These are phyloP conservation scores for Metroxylon sagu DNA, from an alignment of 176 grass and related monocot species.

Conservation along the genomic window DNA sequence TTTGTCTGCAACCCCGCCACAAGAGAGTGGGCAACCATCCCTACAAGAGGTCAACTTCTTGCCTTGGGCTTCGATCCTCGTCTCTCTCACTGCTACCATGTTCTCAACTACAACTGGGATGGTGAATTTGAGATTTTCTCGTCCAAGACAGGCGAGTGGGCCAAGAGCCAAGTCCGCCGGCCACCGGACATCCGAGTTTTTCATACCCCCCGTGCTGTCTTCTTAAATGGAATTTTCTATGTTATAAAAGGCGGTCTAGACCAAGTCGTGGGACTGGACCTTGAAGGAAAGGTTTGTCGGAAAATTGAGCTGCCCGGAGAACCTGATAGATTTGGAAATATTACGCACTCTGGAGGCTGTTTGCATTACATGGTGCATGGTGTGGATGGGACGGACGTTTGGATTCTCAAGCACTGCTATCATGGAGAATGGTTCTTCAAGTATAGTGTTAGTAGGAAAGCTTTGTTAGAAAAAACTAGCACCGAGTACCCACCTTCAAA, in stretches of 20 bases:
- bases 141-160: not conserved
- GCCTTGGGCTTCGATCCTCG: slow-evolving; percentile 1
- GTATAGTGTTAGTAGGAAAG: not conserved
- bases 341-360: slow-evolving; percentile 7
- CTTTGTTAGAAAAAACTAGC: not conserved
- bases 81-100: not conserved
- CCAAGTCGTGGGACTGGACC: not conserved
- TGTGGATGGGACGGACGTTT: slow-evolving; percentile 1
- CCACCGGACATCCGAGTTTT: too few relatives aligned
- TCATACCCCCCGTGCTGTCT: not conserved
- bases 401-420: slow-evolving; percentile 4
- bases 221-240: slow-evolving; percentile 9
- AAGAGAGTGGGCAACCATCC: not conserved
- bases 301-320: not conserved
- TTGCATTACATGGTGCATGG: slow-evolving; percentile 11
- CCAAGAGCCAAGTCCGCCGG: not conserved
- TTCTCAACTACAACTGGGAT: not conserved
- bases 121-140: slow-evolving; percentile 12
- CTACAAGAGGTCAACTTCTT: too few relatives aligned
- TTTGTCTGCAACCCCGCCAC: slow-evolving; percentile 19
- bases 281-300: not conserved
- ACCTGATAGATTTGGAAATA: not conserved
- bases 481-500: slow-evolving; percentile 2
- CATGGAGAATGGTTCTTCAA: slow-evolving; percentile 5
- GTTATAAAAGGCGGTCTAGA: slow-evolving; percentile 7